These are phyloP conservation scores for Paratinospora sagittata DNA, from an alignment of 164 flowering plant species.

Conservation along the genomic window DNA sequence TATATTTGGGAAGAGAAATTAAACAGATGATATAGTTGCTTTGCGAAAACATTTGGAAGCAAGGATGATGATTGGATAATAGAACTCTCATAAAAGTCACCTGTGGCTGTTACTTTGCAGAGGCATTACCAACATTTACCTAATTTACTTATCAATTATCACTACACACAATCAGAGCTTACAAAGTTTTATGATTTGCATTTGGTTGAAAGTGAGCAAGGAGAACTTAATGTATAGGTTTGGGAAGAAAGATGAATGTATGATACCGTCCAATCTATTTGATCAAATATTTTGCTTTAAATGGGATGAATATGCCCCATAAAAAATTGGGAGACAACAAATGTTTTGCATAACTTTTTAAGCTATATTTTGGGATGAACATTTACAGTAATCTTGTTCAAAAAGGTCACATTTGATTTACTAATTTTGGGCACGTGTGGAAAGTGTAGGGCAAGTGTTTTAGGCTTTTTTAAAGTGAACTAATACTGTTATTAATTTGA, in stretches of 20 bases:
- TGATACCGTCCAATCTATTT: neutral
- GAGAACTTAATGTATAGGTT: neutral
- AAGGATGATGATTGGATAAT: neutral
- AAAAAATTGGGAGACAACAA: neutral
- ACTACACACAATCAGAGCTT: neutral
- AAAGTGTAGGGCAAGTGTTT: neutral
- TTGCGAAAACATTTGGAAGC: neutral
- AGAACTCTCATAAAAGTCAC: neutral
- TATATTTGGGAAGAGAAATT: no score
- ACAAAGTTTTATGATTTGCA: neutral
- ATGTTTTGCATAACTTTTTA: neutral
- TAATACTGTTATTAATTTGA: neutral
- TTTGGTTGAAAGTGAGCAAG: neutral
- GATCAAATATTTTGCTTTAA: neutral
- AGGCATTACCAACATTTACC: neutral
- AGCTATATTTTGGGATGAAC: neutral
- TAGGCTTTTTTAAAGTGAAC: neutral
- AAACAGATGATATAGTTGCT: neutral
- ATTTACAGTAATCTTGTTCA: neutral
- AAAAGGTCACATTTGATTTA: neutral
- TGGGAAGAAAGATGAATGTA: neutral
- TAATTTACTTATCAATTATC: neutral
- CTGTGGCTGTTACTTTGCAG: neutral
- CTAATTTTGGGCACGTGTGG: neutral
- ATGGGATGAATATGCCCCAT: neutral